These are phyloP conservation scores for Camelina hispida DNA, from an alignment of 345 rosid genomes.

Conservation along the genomic window DNA sequence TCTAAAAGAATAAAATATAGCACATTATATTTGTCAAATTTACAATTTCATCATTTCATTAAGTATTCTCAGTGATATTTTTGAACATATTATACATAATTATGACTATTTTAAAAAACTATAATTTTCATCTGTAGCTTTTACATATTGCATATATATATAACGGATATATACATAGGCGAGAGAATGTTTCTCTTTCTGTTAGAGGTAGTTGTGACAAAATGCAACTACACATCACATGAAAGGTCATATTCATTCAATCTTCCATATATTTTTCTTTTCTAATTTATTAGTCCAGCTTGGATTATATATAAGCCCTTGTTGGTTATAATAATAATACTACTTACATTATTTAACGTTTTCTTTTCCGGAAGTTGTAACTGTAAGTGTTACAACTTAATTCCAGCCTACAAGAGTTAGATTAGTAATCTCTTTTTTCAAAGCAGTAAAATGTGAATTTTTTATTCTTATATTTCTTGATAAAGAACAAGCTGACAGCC, in stretches of 20 bases:
- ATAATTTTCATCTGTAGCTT: too few species aligned
- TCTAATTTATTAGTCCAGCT: constrained; percentile 25
- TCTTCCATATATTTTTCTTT: not conserved
- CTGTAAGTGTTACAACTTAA: not conserved
- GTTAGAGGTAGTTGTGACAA: constrained; percentile 38
- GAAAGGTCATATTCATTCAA: constrained; percentile 43
- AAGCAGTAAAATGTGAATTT: too few species aligned
- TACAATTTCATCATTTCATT: too few species aligned
- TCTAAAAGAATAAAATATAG: not conserved
- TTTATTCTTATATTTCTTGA: too few species aligned
- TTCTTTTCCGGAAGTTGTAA: not conserved
- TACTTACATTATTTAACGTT: not conserved
- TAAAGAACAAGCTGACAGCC: not conserved
- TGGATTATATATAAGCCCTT: constrained; percentile 24
- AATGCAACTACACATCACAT: constrained; percentile 40
- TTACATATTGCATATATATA: not conserved
- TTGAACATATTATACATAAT: too few species aligned
- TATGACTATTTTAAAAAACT: too few species aligned
- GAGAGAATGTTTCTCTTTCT: constrained; percentile 3
- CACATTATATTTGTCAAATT: too few species aligned
- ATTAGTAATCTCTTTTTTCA: too few species aligned
- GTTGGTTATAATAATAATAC: not conserved
- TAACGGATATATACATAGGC: not conserved
- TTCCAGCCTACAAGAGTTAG: too few species aligned
- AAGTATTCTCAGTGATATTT: too few species aligned